These are phyloP conservation scores for Lepraria neglecta DNA, from an alignment of 495 filamentous ascomycete species.

Conservation along the genomic window DNA sequence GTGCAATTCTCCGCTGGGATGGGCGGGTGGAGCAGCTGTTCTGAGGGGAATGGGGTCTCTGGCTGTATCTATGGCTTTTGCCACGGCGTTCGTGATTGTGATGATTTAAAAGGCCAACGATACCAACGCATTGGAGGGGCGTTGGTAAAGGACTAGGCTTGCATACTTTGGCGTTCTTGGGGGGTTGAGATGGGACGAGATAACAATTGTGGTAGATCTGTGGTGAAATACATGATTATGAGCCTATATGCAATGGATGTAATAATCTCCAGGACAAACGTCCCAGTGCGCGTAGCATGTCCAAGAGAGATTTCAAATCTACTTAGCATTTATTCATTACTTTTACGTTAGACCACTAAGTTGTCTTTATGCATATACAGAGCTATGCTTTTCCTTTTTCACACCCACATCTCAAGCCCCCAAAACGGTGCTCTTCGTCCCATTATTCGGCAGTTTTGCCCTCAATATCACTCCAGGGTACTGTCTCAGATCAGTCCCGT, in stretches of 20 bases:
- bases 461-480: conserved; percentile 32
- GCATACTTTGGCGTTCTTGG: background rate
- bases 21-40: background rate
- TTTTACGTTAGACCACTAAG: no score
- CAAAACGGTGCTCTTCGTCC: conserved; percentile 29
- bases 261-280: no score
- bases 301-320: no score
- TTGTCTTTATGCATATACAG: no score
- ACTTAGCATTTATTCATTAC: no score
- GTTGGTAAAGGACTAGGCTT: background rate
- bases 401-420: background rate
- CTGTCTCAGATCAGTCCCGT: conserved; percentile 28
- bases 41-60: background rate
- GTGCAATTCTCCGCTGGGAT: background rate
- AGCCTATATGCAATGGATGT: no score
- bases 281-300: no score
- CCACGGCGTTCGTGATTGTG: background rate
- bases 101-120: background rate
- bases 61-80: background rate
- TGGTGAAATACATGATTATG: no score
- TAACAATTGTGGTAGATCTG: background rate
- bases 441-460: conserved; percentile 27
- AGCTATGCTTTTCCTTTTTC: no score
- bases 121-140: conserved; percentile 3
- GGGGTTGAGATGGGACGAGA: background rate